Percentiles rank a stretch among this genome's conserved stretches.
phyloP scores from a whole-genome alignment of 2,329 filamentous ascomycete species.

The Pyricularia pennisetigena region DNA sequence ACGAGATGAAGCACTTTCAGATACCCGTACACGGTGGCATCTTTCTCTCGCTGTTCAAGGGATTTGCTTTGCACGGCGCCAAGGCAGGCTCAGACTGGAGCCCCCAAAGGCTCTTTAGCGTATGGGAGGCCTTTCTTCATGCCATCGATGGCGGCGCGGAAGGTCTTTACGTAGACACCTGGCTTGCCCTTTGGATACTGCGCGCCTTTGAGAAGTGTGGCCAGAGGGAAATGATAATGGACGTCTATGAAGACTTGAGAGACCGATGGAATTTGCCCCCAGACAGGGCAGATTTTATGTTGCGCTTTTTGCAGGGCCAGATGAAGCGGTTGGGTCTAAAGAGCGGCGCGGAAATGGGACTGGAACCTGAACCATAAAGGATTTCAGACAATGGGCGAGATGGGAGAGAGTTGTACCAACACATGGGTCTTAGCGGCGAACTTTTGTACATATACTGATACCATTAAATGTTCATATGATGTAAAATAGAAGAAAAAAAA shows the following conservation, averaged over 20 bases:
- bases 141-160: slow-evolving; percentile 37
- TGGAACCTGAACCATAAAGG: background rate
- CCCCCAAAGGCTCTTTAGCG: slow-evolving; percentile 51
- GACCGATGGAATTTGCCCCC: slow-evolving; percentile 34
- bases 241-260: slow-evolving; percentile 41
- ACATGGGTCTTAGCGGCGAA: background rate
- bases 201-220: slow-evolving; percentile 54
- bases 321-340: slow-evolving; percentile 15
- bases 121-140: slow-evolving; percentile 55
- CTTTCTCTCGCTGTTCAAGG: slow-evolving; percentile 74
- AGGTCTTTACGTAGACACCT: slow-evolving; percentile 43
- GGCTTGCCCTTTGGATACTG: slow-evolving; percentile 52
- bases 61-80: slow-evolving; percentile 67
- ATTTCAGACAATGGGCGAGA: slow-evolving; percentile 2
- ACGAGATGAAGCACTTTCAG: slow-evolving; percentile 66
- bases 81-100: slow-evolving; percentile 60
- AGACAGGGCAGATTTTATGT: slow-evolving; percentile 33
- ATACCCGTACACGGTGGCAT: slow-evolving; percentile 65
- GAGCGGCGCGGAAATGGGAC: background rate
- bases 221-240: slow-evolving; percentile 37
- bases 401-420: background rate
- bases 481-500: background rate
- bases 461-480: slow-evolving; percentile 4
- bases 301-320: slow-evolving; percentile 32
- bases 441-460: slow-evolving; percentile 8